Evolutionary conservation across 2,329 filamentous ascomycete genomes (phyloP).

Genomic region (Coleophoma crateriformis): DNA sequence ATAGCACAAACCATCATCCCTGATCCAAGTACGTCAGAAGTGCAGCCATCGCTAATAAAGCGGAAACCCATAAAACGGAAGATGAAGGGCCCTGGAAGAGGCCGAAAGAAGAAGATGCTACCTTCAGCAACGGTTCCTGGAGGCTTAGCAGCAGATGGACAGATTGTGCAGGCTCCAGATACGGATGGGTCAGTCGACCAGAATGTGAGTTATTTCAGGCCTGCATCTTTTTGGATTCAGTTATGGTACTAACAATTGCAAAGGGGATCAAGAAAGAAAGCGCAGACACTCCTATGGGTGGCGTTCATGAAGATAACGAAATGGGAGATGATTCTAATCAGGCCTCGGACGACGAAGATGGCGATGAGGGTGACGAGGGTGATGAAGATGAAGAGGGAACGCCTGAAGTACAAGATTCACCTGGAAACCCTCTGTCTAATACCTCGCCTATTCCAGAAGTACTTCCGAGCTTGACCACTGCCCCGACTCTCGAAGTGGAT

Average conservation of each 20-base stretch:
- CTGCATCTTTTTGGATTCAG: too few species aligned
- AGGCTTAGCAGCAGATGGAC: conserved; percentile 4
- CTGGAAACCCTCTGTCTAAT: conserved; percentile 18
- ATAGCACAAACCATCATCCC: conserved; percentile 58
- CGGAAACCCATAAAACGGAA: conserved; percentile 67
- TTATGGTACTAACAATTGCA: conserved; percentile 4
- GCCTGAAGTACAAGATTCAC: conserved; percentile 20
- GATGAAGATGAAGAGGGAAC: conserved; percentile 45
- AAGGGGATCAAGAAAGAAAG: conserved; percentile 20
- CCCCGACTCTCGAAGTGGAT: conserved; percentile 9
- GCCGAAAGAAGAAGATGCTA: conserved; percentile 62
- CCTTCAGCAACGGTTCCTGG: conserved; percentile 19
- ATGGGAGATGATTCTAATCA: conserved; percentile 24
- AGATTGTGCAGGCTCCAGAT: conserved; percentile 2
- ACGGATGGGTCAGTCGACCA: conserved; percentile 5
- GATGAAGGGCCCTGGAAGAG: conserved; percentile 71
- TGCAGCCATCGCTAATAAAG: conserved; percentile 43
- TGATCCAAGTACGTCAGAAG: conserved; percentile 43
- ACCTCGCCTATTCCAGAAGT: conserved; percentile 10
- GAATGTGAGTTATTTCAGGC: conserved; percentile 15
- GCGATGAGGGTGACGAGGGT: conserved; percentile 35
- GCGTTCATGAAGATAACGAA: conserved; percentile 23
- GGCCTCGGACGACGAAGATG: conserved; percentile 24
- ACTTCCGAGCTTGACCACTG: conserved; percentile 5
- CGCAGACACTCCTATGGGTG: conserved; percentile 6